Evolutionary conservation across 768 basidiomycete species (phyloP), one percentile per base, ranked within the genome.

Genomic region (Floccularia luteovirens): DNA sequence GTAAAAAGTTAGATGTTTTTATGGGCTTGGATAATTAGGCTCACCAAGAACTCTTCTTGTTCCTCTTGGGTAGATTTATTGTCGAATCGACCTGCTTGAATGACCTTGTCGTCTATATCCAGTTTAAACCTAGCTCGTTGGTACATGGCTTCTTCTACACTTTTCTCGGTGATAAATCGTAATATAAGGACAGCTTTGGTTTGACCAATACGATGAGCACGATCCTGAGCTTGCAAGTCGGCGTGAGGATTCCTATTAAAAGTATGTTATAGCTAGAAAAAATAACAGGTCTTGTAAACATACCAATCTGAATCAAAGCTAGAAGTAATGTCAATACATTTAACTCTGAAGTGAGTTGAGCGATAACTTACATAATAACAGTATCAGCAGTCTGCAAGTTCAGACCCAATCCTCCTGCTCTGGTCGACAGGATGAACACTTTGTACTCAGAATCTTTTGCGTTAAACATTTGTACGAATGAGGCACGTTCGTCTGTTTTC

Each of bases 161-260:
- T 94, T 69, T 92, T 91, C 61, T 96, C 90, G 3, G 94, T 96
- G 57, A 99, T 93, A 60, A 99, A 89, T 46, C 94, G 82, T 48
- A 98, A 71, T 47, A 99, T 98, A 23, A 93, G 81, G 14, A 99
- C 96, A 32, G 92, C 88, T 62, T 93, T 94, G 43, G 96, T 99
- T 58, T 99, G 96, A 43, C 96, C 96, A 53, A 99, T 99, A 75
- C 96, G 93, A 74, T 99, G 94, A 8, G 90, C 90, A 72, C 93
- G 90, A 78, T 99, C 94, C 60, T 99, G 96, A 10, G 96, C 96
- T 62, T 99, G 96, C 45, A 98, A 67, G 82, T 99, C 94, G 37
- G 96, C 94, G 52, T 98, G 94, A 34, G 94, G 94, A 67, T 98
- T 99, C 92, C 83, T 82, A 48, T 10, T 32, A 36, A 17, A 36